Evolutionary conservation across 2,329 filamentous ascomycete species (phyloP).

Genomic region (Claviceps quebecensis): DNA sequence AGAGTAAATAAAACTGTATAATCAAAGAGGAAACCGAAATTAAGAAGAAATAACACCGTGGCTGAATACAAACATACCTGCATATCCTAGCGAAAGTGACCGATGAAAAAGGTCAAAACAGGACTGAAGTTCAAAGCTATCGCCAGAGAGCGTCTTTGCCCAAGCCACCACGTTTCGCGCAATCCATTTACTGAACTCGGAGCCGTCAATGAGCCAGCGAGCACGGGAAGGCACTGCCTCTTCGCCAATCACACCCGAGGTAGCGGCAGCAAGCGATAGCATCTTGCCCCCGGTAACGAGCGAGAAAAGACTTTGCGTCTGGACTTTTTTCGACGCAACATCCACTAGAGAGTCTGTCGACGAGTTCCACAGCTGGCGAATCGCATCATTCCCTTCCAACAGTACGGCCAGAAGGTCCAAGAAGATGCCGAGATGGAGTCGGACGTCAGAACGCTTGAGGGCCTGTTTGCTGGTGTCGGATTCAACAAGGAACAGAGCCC

Average conservation of each 20-base stretch:
- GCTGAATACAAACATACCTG: constrained; percentile 33
- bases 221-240: constrained; percentile 13
- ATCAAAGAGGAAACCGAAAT: no score
- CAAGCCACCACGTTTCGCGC: constrained; percentile 45
- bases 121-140: constrained; percentile 24
- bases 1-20: neutral
- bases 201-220: constrained; percentile 51
- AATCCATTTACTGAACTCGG: constrained; percentile 57
- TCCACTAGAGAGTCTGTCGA: constrained; percentile 14
- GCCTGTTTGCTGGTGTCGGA: constrained; percentile 25
- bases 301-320: constrained; percentile 24
- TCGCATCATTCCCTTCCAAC: constrained; percentile 22
- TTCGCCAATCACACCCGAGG: constrained; percentile 32
- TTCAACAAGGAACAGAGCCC: constrained; percentile 40
- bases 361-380: constrained; percentile 25
- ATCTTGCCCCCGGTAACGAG: constrained; percentile 35
- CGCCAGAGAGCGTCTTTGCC: constrained; percentile 17
- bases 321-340: constrained; percentile 15
- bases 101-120: constrained; percentile 39
- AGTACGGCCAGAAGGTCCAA: constrained; percentile 30
- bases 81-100: constrained; percentile 57
- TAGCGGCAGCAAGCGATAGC: constrained; percentile 39
- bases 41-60: neutral
- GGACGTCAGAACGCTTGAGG: constrained; percentile 25
- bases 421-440: constrained; percentile 29